These are phyloP conservation scores for Diaporthe vaccinii DNA, from an alignment of 2,329 filamentous ascomycete species.

Conservation along the genomic window DNA sequence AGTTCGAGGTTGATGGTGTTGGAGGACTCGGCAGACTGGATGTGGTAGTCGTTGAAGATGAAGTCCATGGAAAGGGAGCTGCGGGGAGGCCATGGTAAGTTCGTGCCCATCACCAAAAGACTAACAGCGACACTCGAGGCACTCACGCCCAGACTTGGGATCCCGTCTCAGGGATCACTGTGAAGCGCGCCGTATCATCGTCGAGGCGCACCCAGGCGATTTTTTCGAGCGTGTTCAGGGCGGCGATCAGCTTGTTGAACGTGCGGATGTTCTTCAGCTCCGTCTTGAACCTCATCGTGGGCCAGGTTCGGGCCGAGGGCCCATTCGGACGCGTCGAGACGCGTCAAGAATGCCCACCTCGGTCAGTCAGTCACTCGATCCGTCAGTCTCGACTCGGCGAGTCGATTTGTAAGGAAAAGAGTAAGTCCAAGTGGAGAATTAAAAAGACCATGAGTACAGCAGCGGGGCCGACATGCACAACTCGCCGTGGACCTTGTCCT, in stretches of 20 bases:
- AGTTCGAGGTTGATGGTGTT: conserved; percentile 98
- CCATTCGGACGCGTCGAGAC: conserved; percentile 29
- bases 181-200: conserved; percentile 90
- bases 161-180: conserved; percentile 93
- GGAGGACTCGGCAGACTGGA: conserved; percentile 84
- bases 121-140: conserved; percentile 38
- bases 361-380: neutral
- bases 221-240: conserved; percentile 78
- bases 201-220: conserved; percentile 93
- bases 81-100: conserved; percentile 43
- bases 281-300: conserved; percentile 75
- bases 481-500: conserved; percentile 7
- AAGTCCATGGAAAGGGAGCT: conserved; percentile 78
- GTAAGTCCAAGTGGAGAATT: neutral
- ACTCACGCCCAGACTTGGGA: conserved; percentile 96
- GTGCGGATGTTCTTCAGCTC: conserved; percentile 76
- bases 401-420: neutral
- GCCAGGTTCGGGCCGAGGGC: conserved; percentile 3
- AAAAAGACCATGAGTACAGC: neutral
- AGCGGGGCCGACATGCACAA: conserved; percentile 23
- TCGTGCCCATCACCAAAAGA: conserved; percentile 8
- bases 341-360: conserved; percentile 10
- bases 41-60: conserved; percentile 87
- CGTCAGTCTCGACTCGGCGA: neutral
- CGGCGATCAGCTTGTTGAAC: conserved; percentile 75